Base-by-base conservation (phyloP, 495 filamentous ascomycete species). In the Letharia lupina region DNA sequence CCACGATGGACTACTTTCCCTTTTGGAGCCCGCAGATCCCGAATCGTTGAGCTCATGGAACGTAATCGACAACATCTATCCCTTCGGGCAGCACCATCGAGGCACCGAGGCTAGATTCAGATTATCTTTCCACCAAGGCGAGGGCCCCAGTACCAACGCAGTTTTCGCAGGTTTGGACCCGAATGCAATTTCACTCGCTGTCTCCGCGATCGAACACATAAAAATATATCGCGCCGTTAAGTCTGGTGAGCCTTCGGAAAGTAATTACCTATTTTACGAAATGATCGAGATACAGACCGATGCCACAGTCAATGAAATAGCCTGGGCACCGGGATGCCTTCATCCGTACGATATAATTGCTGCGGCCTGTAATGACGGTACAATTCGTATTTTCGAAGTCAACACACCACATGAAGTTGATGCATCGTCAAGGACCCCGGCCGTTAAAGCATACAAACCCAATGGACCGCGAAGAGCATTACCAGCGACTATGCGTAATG, bases 341-440 rank as follows among this genome's bases (percentile, higher is more conserved):
- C 76, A 92, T 41, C 92, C 92, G 2, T 91, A 88, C 71, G 93
- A 99, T 73, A 80, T 96, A 62, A 82, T 98, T 69, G 95, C 94
- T 9, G 95, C 93, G 41, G 93, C 91, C 1, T 91, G 90, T 72
- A 92, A 93, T 73, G 94, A 99, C 73, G 93, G 94, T 5, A 85
- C 84, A 67, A 82, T 98, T 57, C 83, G 95, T 35, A 86, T 98
- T 8, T 96, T 92, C 70, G 83, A 91, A 72, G 77, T 99, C 1
- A 83, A 85, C 44, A 89, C 90, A 11, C 81, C 84, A 18, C 52
- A 67, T 45, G 56, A 48, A 33, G 31, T 40, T 47, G 61, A 56
- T 33, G 35, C 28, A 35, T 65, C 47, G 15, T 39, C 48, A 35
- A 60, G 23, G 23, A 41, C 42, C 2, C 33, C 44, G 28, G 42